A percentile compares a stretch with the other conserved stretches of the same genome.
These are phyloP conservation scores for Lipomyces lipofer DNA, from an alignment of 805 yeast genomes.

Conservation along the genomic window DNA sequence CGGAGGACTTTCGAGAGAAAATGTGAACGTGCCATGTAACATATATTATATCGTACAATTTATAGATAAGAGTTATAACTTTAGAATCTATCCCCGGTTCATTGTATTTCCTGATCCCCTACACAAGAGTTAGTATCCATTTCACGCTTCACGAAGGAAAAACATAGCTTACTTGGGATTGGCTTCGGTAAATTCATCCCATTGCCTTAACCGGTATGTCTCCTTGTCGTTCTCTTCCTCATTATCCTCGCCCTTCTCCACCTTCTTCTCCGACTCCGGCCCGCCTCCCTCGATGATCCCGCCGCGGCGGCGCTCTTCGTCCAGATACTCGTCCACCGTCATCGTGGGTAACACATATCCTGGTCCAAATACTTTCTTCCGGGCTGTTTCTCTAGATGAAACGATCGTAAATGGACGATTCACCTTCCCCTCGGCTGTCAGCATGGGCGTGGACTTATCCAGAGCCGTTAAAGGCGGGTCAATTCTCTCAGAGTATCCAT, in stretches of 20 bases:
- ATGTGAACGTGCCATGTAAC: background rate
- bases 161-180: slow-evolving; percentile 51
- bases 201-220: slow-evolving; percentile 74
- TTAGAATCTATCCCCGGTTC: slow-evolving; percentile 53
- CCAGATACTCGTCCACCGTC: slow-evolving; percentile 89
- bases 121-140: background rate
- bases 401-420: slow-evolving; percentile 80
- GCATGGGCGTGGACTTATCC: slow-evolving; percentile 46
- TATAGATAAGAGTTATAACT: background rate
- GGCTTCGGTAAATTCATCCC: slow-evolving; percentile 93
- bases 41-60: background rate
- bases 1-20: background rate
- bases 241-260: slow-evolving; percentile 62
- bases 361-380: slow-evolving; percentile 75
- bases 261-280: slow-evolving; percentile 43
- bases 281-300: slow-evolving; percentile 55
- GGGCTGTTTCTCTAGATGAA: slow-evolving; percentile 52
- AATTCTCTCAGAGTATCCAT: slow-evolving; percentile 63
- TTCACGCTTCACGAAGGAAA: background rate
- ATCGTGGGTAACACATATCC: slow-evolving; percentile 93
- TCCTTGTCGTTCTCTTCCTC: slow-evolving; percentile 58
- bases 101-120: slow-evolving; percentile 86
- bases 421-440: slow-evolving; percentile 75
- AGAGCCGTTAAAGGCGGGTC: slow-evolving; percentile 47
- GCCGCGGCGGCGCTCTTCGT: slow-evolving; percentile 81